These are phyloP conservation scores for Arthrinium phaeospermum DNA, from an alignment of 2,329 filamentous ascomycete species.

Conservation along the genomic window DNA sequence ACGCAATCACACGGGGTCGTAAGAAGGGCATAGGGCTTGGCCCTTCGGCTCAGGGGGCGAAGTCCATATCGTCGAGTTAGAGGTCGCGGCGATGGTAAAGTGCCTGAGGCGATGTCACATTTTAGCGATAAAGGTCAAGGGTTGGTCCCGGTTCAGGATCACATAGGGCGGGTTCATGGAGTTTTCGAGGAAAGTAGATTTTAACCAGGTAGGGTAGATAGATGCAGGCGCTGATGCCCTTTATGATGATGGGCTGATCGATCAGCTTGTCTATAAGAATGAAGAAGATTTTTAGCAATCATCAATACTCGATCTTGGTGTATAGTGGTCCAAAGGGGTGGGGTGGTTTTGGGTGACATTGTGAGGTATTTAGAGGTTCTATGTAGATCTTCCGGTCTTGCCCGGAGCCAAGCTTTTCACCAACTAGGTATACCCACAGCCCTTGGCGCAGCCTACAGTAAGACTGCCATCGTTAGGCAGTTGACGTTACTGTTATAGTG, in stretches of 20 bases:
- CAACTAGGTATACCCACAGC: too few species aligned
- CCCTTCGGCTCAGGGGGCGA: neutral
- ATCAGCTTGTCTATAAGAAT: neutral
- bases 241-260: neutral
- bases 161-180: neutral
- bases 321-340: neutral
- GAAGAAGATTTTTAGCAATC: neutral
- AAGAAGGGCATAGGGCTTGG: slow-evolving; percentile 73
- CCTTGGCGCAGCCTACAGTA: neutral
- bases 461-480: neutral
- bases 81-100: neutral
- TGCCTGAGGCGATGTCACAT: neutral
- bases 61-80: neutral
- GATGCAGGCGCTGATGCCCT: neutral
- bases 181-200: slow-evolving; percentile 5
- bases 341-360: neutral
- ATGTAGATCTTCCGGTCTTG: neutral
- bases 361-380: neutral
- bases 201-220: neutral
- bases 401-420: neutral
- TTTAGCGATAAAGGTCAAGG: slow-evolving; percentile 1
- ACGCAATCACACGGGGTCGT: slow-evolving; percentile 70
- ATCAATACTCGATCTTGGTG: neutral
- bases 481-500: neutral
- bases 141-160: neutral